A percentile compares a stretch with the other conserved stretches of the same genome.
phyloP scores from a whole-genome alignment of 495 filamentous ascomycete species.

The Chaetomidium leptoderma region DNA sequence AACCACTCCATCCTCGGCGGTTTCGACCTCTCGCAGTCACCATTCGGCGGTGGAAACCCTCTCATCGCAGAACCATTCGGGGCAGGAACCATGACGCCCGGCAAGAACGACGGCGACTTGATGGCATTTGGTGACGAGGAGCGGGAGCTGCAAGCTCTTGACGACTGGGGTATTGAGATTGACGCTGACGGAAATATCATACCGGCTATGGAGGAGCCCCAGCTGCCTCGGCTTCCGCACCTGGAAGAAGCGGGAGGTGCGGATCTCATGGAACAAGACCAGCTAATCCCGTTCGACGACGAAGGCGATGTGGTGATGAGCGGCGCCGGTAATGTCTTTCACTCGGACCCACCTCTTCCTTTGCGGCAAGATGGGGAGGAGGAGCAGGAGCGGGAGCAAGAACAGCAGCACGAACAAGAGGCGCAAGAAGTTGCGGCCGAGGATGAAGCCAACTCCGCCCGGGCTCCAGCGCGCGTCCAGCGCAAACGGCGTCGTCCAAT shows the following conservation, averaged over 20 bases:
- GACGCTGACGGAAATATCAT: slow-evolving; percentile 41
- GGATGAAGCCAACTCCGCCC: slow-evolving; percentile 17
- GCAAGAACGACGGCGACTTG: slow-evolving; percentile 20
- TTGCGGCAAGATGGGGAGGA: background rate
- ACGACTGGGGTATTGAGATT: slow-evolving; percentile 42
- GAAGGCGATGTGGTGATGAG: slow-evolving; percentile 26
- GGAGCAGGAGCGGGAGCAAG: slow-evolving; percentile 1
- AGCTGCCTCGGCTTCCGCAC: slow-evolving; percentile 34
- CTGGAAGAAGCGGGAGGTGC: slow-evolving; percentile 7
- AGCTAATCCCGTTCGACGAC: slow-evolving; percentile 13
- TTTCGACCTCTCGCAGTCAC: slow-evolving; percentile 26
- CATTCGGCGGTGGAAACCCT: slow-evolving; percentile 4
- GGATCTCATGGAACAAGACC: slow-evolving; percentile 1
- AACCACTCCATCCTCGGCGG: slow-evolving; percentile 21
- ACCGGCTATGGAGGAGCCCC: slow-evolving; percentile 29
- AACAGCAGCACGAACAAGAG: slow-evolving; percentile 9
- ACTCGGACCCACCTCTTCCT: slow-evolving; percentile 12
- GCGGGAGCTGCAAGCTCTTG: slow-evolving; percentile 22
- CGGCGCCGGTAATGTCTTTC: slow-evolving; percentile 2
- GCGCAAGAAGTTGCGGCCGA: slow-evolving; percentile 20
- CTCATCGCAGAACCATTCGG: slow-evolving; percentile 15
- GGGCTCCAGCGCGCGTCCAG: slow-evolving; percentile 23
- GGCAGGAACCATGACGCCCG: slow-evolving; percentile 19
- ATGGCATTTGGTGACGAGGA: slow-evolving; percentile 30
- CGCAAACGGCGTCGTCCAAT: slow-evolving; percentile 27